A percentile compares a stretch with the other conserved stretches of the same genome.
Conservation (phyloP, 805 yeast species). For the Suhomyces faveliae region DNA sequence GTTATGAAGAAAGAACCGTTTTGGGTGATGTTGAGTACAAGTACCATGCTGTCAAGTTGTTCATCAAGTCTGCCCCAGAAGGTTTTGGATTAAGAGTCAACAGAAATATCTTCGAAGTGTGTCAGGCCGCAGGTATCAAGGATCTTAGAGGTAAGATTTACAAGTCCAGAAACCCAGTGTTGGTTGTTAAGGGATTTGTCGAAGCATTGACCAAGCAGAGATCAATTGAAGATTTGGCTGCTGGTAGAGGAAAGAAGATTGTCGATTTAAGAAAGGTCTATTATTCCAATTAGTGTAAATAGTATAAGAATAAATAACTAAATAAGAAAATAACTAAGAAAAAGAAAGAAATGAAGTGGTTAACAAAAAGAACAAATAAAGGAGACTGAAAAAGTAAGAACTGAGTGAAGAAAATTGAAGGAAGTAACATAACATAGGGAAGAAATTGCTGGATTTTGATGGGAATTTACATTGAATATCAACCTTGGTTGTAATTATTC, state of each 20-base stretch:
- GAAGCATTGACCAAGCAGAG: conserved; percentile 82
- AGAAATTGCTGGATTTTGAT: too few relatives aligned
- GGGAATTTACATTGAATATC: too few relatives aligned
- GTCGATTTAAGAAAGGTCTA: conserved; percentile 90
- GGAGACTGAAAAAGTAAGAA: too few relatives aligned
- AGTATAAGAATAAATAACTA: background rate
- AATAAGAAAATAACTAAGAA: background rate
- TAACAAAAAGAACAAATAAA: too few relatives aligned
- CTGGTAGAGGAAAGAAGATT: conserved; percentile 90
- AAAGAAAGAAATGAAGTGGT: background rate
- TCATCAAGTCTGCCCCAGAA: conserved; percentile 82
- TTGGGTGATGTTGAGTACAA: conserved; percentile 79
- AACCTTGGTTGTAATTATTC: too few relatives aligned
- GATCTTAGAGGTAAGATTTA: conserved; percentile 90
- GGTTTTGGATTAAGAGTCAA: conserved; percentile 93
- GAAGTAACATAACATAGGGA: too few relatives aligned
- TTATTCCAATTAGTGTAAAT: conserved; percentile 45
- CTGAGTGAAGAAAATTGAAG: background rate
- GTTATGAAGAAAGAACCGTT: conserved; percentile 89
- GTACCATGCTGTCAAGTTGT: conserved; percentile 81
- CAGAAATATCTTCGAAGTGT: conserved; percentile 84
- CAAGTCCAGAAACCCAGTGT: conserved; percentile 92
- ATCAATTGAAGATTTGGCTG: conserved; percentile 82
- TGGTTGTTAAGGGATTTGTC: conserved; percentile 84
- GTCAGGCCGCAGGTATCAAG: conserved; percentile 90